Percentiles rank a stretch among this genome's conserved stretches.
Evolutionary conservation across 139 green algal genomes (phyloP).

Genomic region (Auxenochlorella pyrenoidosa): DNA sequence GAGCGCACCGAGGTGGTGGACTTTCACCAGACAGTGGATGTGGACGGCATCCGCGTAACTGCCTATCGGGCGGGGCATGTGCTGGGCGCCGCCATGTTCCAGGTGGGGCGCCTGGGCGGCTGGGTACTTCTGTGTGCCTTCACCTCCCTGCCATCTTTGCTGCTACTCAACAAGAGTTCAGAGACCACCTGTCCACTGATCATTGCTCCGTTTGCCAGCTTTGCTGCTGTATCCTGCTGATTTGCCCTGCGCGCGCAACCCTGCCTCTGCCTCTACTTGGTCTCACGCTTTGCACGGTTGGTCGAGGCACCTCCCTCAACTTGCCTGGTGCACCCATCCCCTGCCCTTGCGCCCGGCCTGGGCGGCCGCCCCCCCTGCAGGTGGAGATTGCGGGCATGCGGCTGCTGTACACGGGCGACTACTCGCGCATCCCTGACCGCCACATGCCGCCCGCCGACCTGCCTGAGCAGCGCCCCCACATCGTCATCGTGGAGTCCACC

Average conservation of each 20-base stretch:
- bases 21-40: slow-evolving; percentile 93
- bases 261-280: no score
- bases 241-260: no score
- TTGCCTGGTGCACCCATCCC: not conserved
- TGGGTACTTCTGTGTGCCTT: no score
- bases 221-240: no score
- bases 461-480: slow-evolving; percentile 83
- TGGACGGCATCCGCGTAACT: slow-evolving; percentile 89
- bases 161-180: no score
- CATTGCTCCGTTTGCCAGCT: no score
- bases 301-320: no score
- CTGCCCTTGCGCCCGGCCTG: not conserved
- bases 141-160: no score
- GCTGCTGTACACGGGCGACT: slow-evolving; percentile 97
- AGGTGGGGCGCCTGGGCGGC: slow-evolving; percentile 48
- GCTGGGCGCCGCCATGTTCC: slow-evolving; percentile 99
- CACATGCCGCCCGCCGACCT: slow-evolving; percentile 93
- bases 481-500: slow-evolving; percentile 94
- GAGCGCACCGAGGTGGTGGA: slow-evolving; percentile 95
- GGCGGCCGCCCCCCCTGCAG: not conserved
- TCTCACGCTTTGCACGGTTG: no score
- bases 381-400: slow-evolving; percentile 92
- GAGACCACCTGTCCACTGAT: no score
- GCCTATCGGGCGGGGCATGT: slow-evolving; percentile 95
- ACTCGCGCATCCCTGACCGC: slow-evolving; percentile 83